Base-by-base conservation (phyloP, 345 rosid genomes). In the Arabidopsis suecica region DNA sequence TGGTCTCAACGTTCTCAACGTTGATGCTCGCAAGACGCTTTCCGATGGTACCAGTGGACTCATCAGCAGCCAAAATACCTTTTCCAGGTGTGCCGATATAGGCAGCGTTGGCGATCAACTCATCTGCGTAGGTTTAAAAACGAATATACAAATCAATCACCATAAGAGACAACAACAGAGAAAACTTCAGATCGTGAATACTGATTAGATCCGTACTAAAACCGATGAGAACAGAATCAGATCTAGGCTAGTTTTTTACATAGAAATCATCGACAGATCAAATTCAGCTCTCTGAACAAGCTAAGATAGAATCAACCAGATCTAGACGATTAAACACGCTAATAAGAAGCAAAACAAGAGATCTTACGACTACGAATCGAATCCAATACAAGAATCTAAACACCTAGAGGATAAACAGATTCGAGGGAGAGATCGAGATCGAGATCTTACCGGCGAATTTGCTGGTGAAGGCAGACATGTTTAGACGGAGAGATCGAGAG, bases 61-160 rank as follows among this genome's bases (percentile, higher is more conserved):
- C 99, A 79, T 95, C 98, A 72, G 98, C 99, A 25, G 97, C 99
- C 34, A 95, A 96, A 63, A 95, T 95, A 83, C 99, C 99, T 84
- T 93, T 95, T 25, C 97, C 98, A 38, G 98, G 99, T 84, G 96
- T 89, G 63, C 99, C 97, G 72, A 95, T 90, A 88, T 93, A 93
- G 69, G 94, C 86, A 54, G 97, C 98, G 74, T 93, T 95, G 28
- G 83, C 84, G 53, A 82, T 86, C 59, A 95, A 83, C 91, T 95
- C 97, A 73, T 92, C 98, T 92, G 66, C 79, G 68, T 55, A 4
- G 1, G 3, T 30, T 12, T 1, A 49, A 22, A 49, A 7, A 23
- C 4, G 6, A 0, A 38, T 23, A 36, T 11, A 42, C 2, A 48
- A 28, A 58, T 51, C 2, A 38, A 56, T 56, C 20, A 12, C n/a